Evolutionary conservation across 2,329 filamentous ascomycete genomes (phyloP).

Genomic region (Lizonia empirigonia): DNA sequence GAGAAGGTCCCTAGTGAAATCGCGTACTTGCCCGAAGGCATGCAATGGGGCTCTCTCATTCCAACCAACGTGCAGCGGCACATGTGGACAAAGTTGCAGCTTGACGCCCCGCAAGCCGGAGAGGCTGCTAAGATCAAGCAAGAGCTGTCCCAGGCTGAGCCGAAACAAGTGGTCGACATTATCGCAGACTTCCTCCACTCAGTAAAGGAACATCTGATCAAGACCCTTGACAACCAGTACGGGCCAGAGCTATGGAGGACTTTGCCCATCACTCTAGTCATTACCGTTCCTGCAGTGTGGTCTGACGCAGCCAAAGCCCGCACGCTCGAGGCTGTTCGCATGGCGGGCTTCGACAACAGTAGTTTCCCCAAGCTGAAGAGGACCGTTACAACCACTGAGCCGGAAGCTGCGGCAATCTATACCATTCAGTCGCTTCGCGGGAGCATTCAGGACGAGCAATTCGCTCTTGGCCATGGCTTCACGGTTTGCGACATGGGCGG

Average conservation of each 20-base stretch:
- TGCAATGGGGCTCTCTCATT: conserved; percentile 26
- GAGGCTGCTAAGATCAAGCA: conserved; percentile 24
- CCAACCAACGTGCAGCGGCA: conserved; percentile 28
- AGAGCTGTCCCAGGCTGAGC: conserved; percentile 11
- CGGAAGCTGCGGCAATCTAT: conserved; percentile 38
- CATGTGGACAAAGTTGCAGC: conserved; percentile 42
- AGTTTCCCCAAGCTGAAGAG: conserved; percentile 18
- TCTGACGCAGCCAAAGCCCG: conserved; percentile 29
- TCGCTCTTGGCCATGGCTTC: conserved; percentile 29
- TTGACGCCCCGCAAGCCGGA: conserved; percentile 24
- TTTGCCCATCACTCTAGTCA: conserved; percentile 25
- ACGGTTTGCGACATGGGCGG: conserved; percentile 41
- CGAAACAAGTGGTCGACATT: conserved; percentile 33
- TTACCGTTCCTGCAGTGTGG: conserved; percentile 38
- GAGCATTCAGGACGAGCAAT: conserved; percentile 16
- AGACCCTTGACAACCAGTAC: conserved; percentile 30
- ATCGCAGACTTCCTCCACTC: conserved; percentile 37
- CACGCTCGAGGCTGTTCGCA: conserved; percentile 24
- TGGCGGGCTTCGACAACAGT: conserved; percentile 26
- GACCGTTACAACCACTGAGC: conserved; percentile 20
- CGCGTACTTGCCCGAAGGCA: conserved; percentile 18
- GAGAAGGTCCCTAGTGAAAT: conserved; percentile 40
- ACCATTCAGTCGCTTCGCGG: conserved; percentile 25
- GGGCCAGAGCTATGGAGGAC: conserved; percentile 25
- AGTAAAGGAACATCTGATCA: conserved; percentile 27